Evolutionary conservation across 1,284 basidiomycete species (phyloP), one percentile per base, ranked within the genome.

Genomic region (Ustanciosporium gigantosporum): DNA sequence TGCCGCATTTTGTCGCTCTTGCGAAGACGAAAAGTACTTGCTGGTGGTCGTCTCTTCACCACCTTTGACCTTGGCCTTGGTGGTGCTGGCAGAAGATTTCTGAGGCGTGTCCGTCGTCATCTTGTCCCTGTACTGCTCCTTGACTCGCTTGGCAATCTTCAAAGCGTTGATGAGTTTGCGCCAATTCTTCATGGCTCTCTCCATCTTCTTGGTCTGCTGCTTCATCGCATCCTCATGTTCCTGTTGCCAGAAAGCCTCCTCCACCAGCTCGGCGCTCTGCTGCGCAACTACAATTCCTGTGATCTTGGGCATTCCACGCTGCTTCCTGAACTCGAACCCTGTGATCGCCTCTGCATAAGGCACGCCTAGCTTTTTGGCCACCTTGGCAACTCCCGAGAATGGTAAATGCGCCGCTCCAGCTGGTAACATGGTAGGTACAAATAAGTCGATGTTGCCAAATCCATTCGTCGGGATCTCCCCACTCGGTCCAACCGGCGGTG

Each of bases 371-470:
- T 87, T 86, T 70, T 87, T 87, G 3, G 92, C 93, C 51, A 95
- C 84, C 80, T 95, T 97, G 5, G 87, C 69, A 0, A 66, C 58
- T n/a, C 69, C 66, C 3, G 44, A 53, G 47, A 66, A 90, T 16
- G 91, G 89, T 25, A 98, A 81, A 79, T 97, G 90, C 1, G 83
- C 87, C 3, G 86, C 91, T 14, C 94, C 94, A 41, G 80, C 80
- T 0, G 95, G 95, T 20, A 98, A 83, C 94, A 99, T 98, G 2
- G 88, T 87, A 20, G 91, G 88, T 5, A 90, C 89, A 77, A 95
- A 98, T 22, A 99, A 80, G 80, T 99, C 94, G 59, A 99, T 89
- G 77, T 97, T 97, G 17, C 95, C 95, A 77, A 95, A 99, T 56
- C 88, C 85, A 70, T 99, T 99, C 79, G 89, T 93, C 4, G 92